Percentiles rank a stretch among this genome's conserved stretches.
phyloP scores from a whole-genome alignment of 2,329 filamentous ascomycete species.

The Chaetothyriales sp. region DNA sequence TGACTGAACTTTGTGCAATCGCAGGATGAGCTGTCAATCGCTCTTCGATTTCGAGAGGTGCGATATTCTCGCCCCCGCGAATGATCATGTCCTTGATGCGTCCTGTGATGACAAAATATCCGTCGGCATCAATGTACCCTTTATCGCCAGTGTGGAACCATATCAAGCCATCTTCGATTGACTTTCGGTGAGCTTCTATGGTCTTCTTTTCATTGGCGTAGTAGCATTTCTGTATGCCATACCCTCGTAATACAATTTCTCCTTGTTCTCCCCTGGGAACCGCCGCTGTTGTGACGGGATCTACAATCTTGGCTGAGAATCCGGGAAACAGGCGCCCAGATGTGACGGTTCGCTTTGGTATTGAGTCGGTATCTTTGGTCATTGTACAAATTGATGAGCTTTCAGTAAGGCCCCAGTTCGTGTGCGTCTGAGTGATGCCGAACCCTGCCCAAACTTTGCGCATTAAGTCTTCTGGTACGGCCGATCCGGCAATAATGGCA shows the following conservation, averaged over 20 bases:
- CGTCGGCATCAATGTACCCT: conserved; percentile 59
- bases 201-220: conserved; percentile 59
- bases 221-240: conserved; percentile 80
- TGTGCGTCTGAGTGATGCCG: conserved; percentile 68
- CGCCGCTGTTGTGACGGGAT: conserved; percentile 47
- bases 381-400: conserved; percentile 57
- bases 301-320: conserved; percentile 62
- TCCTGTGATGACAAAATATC: conserved; percentile 77
- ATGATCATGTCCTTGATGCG: conserved; percentile 89
- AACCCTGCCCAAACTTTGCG: conserved; percentile 54
- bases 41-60: conserved; percentile 82
- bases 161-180: conserved; percentile 62
- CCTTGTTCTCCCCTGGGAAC: conserved; percentile 54
- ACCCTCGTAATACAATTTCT: conserved; percentile 70
- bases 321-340: conserved; percentile 73
- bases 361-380: conserved; percentile 62
- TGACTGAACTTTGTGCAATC: conserved; percentile 63
- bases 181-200: conserved; percentile 40
- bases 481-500: conserved; percentile 78
- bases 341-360: conserved; percentile 55
- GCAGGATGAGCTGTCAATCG: conserved; percentile 58
- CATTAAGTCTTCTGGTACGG: conserved; percentile 50
- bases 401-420: conserved; percentile 93
- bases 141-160: conserved; percentile 95
- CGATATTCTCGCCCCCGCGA: conserved; percentile 84